Conservation (phyloP, 495 filamentous ascomycete genomes). For the Pseudoneurospora amorphoporcata region DNA sequence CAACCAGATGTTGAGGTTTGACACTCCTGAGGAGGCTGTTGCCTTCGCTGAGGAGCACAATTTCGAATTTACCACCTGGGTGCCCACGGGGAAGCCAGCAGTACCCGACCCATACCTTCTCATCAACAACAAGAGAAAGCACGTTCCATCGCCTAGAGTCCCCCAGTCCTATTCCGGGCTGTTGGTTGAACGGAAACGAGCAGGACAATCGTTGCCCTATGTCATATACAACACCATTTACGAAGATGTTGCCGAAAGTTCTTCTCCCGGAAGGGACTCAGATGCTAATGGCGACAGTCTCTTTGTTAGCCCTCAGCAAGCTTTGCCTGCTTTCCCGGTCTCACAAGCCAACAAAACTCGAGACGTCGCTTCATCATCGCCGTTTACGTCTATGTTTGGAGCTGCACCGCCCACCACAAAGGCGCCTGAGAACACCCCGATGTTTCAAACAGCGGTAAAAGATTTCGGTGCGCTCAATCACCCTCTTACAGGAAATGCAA, state of each 20-base stretch:
- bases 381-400: neutral
- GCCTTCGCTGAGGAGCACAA: constrained; percentile 61
- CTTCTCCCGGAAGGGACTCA: neutral
- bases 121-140: constrained; percentile 22
- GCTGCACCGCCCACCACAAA: neutral
- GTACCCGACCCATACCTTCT: constrained; percentile 44
- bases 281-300: constrained; percentile 9
- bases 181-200: constrained; percentile 41
- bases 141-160: constrained; percentile 27
- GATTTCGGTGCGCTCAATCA: neutral
- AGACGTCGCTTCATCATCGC: neutral
- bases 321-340: neutral
- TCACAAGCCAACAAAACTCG: neutral
- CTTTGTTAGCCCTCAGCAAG: constrained; percentile 18
- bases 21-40: constrained; percentile 58
- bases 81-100: constrained; percentile 18
- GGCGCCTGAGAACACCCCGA: neutral
- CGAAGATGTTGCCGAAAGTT: constrained; percentile 13
- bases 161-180: constrained; percentile 32
- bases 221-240: constrained; percentile 38
- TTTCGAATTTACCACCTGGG: constrained; percentile 43
- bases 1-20: constrained; percentile 59
- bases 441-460: neutral
- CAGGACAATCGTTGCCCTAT: constrained; percentile 26
- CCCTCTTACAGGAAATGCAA: neutral